Evolutionary conservation across 495 filamentous ascomycete genomes (phyloP), one percentile per base, ranked within the genome.

Genomic region (Aspergillus carlsbadensis): DNA sequence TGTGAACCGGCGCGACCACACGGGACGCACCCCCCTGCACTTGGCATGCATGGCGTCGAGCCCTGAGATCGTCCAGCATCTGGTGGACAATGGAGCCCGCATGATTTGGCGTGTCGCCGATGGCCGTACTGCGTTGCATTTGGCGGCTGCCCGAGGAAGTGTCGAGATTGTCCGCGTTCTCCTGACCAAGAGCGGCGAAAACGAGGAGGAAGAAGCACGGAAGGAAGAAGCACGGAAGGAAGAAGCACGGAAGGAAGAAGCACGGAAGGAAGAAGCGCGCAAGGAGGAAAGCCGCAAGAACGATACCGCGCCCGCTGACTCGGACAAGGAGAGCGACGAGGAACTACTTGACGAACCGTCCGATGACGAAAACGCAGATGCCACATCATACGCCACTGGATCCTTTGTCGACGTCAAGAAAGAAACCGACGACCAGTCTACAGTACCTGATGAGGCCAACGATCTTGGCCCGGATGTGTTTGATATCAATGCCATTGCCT

Each of bases 1-100:
- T 63, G 75, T 84, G 1, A 83, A 92, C 59, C 70, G 70, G 14
- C 74, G 90, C 11, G 90, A 95, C 60, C 87, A 87, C 60, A 91
- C 87, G n/a, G 90, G 90, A 10, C 76, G 90, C 18, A 88, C 89
- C 4, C 90, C 90, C 5, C 73, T 93, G 10, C 90, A 93, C 54
- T 74, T 95, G 11, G 90, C 90, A 8, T 80, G 78, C 54, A 84
- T 86, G 65, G 76, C 71, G 18, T 88, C 86, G 0, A 84, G 82
- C 0, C 81, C 84, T 0, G 84, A 84, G 34, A 77, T 93, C 39
- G 86, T 93, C n/a, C 74, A 85, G 57, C 77, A 68, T 43, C 74
- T 95, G 6, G 82, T 93, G n/a, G 78, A 88, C 61, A 74, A 82
- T 54, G 87, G 87, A 1, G 90, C 90, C 17, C 81, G 88, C 41